These are phyloP conservation scores for Monilinia aucupariae DNA, from an alignment of 2,329 filamentous ascomycete genomes.

Conservation along the genomic window DNA sequence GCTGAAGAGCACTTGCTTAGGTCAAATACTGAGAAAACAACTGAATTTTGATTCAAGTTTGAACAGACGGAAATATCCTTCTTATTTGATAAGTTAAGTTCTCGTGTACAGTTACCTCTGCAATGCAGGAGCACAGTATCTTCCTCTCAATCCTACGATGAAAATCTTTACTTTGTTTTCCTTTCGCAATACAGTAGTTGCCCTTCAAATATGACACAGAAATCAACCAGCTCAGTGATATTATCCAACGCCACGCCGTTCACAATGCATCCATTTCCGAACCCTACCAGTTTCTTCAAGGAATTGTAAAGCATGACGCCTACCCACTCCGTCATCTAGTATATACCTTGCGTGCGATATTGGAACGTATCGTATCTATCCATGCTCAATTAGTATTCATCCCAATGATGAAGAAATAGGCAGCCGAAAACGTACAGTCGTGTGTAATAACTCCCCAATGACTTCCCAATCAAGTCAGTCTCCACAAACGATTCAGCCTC, in stretches of 20 bases:
- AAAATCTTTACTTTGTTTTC: neutral
- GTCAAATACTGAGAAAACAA: neutral
- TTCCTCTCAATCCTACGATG: neutral
- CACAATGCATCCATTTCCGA: neutral
- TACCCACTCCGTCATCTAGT: conserved; percentile 42
- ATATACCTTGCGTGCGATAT: conserved; percentile 83
- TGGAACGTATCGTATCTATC: conserved; percentile 77
- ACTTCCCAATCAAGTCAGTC: conserved; percentile 72
- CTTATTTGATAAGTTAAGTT: neutral
- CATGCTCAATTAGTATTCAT: conserved; percentile 15
- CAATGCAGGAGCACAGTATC: neutral
- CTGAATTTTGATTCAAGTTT: neutral
- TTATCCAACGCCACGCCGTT: conserved; percentile 13
- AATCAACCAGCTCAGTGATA: conserved; percentile 12
- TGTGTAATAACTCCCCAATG: conserved; percentile 80
- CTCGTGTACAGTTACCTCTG: neutral
- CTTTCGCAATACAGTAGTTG: neutral
- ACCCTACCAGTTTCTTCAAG: neutral
- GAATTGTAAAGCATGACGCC: neutral
- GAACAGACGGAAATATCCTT: neutral
- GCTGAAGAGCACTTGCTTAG: too few relatives aligned
- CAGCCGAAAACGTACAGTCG: conserved; percentile 57
- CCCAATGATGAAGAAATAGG: neutral
- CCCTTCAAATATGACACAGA: conserved; percentile 1
- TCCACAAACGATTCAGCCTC: conserved; percentile 80